Base-by-base conservation (phyloP, 2,329 filamentous ascomycete species). In the Cephalotrichum gorgonifer region DNA sequence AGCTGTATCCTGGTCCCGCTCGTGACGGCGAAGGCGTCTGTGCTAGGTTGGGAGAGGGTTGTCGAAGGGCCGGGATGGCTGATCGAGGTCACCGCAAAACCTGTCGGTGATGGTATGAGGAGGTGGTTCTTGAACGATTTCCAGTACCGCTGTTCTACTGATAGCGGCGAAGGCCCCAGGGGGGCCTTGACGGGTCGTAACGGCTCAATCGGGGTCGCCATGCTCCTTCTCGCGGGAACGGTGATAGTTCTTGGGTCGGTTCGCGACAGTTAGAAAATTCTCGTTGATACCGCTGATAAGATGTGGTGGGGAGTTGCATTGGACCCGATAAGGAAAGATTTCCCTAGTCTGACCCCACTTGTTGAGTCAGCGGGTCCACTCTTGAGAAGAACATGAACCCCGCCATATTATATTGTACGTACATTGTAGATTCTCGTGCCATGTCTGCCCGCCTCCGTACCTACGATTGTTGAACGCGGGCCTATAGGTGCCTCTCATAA, bases 141-240 rank as follows among this genome's bases (percentile, higher is more conserved):
- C 94, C 94, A 98, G 75, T 97, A 97, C 56, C 84, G 79, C 70
- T 97, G 90, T 71, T 98, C 93, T 28, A 90, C 84, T 6, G 91
- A 95, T 44, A 91, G 70, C 48, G 88, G 85, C 38, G 85, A 83
- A 50, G 89, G 89, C 46, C 88, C 87, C 54, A 86, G 78, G 50
- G 91, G 83, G 62, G 94, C 78, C 75, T 88, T 94, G 62, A 94
- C 72, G 65, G 84, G 84, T 64, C 83, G 82, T 56, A 95, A 72
- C 53, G 86, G 85, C 65, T 81, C 79, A 60, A 95, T 86, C 71
- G 88, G 83, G 60, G 89, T 86, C 58, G 90, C 89, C 89, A 95
- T 95, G 23, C 11, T 43, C 35, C 6, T 22, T 6, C 35, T 39
- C n/a, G 30, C 30, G 4, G 30, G 4, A 33, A 33, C 30, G 3